These are phyloP conservation scores for Fagopyrum homotropicum DNA, from an alignment of 148 eudicot genomes.

Conservation along the genomic window DNA sequence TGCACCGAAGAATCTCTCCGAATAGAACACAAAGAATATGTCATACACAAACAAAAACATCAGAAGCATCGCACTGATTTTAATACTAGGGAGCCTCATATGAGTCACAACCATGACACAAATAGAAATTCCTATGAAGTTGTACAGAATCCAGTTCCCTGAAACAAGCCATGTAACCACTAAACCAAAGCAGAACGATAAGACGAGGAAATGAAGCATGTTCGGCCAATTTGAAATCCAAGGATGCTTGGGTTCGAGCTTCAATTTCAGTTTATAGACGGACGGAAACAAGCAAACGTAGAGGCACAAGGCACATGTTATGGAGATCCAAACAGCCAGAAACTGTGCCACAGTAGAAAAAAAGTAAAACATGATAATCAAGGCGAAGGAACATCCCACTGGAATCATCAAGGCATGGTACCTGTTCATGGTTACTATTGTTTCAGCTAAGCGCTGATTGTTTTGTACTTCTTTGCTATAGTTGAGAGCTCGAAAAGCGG, in stretches of 20 bases:
- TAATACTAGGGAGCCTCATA: constrained; percentile 88
- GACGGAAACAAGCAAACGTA: constrained; percentile 72
- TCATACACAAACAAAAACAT: constrained; percentile 74
- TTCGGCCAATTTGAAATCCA: constrained; percentile 68
- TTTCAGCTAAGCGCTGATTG: constrained; percentile 72
- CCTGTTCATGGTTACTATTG: constrained; percentile 74
- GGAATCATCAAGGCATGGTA: constrained; percentile 98
- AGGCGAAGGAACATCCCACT: constrained; percentile 74
- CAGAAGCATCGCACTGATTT: constrained; percentile 85
- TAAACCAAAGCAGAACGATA: constrained; percentile 41
- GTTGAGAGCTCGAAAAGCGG: constrained; percentile 83
- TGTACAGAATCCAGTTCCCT: constrained; percentile 91
- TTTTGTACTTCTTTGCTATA: constrained; percentile 86
- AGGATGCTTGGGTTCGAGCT: constrained; percentile 70
- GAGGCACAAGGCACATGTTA: constrained; percentile 63
- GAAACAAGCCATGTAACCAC: constrained; percentile 87
- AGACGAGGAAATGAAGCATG: constrained; percentile 51
- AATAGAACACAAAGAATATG: constrained; percentile 94
- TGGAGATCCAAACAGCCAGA: constrained; percentile 71
- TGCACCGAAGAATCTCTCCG: constrained; percentile 90
- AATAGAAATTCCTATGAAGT: constrained; percentile 77
- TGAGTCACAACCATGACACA: constrained; percentile 91
- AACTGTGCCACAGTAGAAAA: constrained; percentile 89
- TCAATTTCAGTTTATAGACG: constrained; percentile 41
- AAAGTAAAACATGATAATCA: constrained; percentile 84